Evolutionary conservation across 805 yeast species (phyloP).

Genomic region (Cyberlindnera bimundalis): DNA sequence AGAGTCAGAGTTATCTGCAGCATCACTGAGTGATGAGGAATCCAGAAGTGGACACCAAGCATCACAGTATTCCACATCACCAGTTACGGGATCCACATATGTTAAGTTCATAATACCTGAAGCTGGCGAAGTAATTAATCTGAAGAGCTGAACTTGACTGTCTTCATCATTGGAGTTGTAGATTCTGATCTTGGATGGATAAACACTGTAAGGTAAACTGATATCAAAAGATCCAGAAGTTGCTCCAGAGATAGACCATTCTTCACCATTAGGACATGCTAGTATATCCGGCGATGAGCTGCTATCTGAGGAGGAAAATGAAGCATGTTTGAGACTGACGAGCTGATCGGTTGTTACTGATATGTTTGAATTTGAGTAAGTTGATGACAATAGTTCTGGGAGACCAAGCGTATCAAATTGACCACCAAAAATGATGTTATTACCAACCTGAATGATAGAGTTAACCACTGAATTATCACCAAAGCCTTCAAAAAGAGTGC

Average conservation of each 20-base stretch:
- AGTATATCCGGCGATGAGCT: conserved; percentile 26
- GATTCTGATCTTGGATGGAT: conserved; percentile 71
- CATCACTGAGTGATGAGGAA: conserved; percentile 31
- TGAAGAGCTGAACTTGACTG: conserved; percentile 53
- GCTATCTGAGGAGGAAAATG: conserved; percentile 42
- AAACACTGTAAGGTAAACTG: conserved; percentile 48
- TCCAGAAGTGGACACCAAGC: conserved; percentile 80
- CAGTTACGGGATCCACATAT: conserved; percentile 71
- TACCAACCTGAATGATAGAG: conserved; percentile 52
- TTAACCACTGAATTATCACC: conserved; percentile 54
- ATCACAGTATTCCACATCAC: conserved; percentile 63
- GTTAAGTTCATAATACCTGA: conserved; percentile 90
- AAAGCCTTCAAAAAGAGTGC: conserved; percentile 76
- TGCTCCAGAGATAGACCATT: conserved; percentile 51
- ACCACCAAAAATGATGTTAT: conserved; percentile 78
- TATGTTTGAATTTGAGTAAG: conserved; percentile 38
- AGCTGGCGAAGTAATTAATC: conserved; percentile 74
- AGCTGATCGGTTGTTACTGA: conserved; percentile 55
- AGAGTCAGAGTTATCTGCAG: conserved; percentile 9
- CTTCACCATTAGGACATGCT: conserved; percentile 52
- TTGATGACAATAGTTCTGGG: conserved; percentile 24
- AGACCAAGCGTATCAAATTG: conserved; percentile 46
- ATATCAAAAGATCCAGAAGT: conserved; percentile 66
- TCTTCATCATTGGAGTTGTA: conserved; percentile 52
- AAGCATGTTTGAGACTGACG: conserved; percentile 55